A percentile compares a stretch with the other conserved stretches of the same genome.
Conservation (phyloP, 371 early-diverging fungal species). For the Mortierella sp. region DNA sequence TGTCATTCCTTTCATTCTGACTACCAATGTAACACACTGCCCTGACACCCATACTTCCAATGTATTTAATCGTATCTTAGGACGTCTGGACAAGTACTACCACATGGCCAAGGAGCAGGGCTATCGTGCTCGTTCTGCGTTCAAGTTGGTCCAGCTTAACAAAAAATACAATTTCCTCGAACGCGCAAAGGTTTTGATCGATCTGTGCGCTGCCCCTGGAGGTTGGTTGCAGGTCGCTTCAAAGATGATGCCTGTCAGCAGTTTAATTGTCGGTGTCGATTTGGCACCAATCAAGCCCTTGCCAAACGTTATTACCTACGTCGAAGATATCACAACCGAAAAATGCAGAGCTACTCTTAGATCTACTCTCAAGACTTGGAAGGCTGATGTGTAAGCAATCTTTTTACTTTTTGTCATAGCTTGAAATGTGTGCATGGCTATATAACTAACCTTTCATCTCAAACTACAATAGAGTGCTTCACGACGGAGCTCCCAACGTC, state of each 20-base stretch:
- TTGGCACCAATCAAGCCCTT: conserved; percentile 98
- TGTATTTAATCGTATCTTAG: conserved; percentile 40
- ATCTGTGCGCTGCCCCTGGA: conserved; percentile 99
- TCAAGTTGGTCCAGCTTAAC: conserved; percentile 99
- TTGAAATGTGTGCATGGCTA: neutral
- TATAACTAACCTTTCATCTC: neutral
- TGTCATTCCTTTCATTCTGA: neutral
- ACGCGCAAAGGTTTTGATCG: conserved; percentile 92
- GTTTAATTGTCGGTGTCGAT: conserved; percentile 97
- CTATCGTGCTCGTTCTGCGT: conserved; percentile 99
- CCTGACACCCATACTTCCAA: neutral
- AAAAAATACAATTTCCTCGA: conserved; percentile 98
- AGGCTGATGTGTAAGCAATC: conserved; percentile 93
- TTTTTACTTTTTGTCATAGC: neutral
- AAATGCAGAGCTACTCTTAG: conserved; percentile 91
- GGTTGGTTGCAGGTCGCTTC: conserved; percentile 99
- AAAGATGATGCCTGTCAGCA: conserved; percentile 96
- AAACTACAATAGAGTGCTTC: conserved; percentile 80
- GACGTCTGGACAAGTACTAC: conserved; percentile 99
- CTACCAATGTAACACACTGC: neutral
- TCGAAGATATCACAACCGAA: conserved; percentile 98
- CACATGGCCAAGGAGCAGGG: conserved; percentile 99
- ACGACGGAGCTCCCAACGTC: conserved; percentile 99
- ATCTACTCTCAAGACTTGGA: conserved; percentile 96
- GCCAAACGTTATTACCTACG: conserved; percentile 95